Evolutionary conservation across 2,329 filamentous ascomycete species (phyloP).

Genomic region (Sclerotinia glacialis): DNA sequence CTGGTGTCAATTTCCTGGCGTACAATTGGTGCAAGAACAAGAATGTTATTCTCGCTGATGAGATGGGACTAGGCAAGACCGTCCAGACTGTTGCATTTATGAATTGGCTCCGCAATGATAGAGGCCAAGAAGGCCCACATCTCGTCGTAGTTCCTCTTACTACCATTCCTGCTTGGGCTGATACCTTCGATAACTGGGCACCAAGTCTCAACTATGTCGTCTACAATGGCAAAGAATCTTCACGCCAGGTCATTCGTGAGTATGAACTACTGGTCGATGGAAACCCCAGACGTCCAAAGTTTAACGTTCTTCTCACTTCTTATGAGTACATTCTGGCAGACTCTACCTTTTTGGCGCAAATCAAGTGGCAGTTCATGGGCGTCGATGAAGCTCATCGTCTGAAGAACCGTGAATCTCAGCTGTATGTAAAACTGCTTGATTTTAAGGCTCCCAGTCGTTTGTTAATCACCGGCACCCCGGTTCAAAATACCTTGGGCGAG

Average conservation of each 20-base stretch:
- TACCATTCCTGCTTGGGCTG: slow-evolving; percentile 96
- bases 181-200: slow-evolving; percentile 95
- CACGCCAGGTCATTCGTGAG: slow-evolving; percentile 83
- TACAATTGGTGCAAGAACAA: slow-evolving; percentile 94
- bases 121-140: slow-evolving; percentile 88
- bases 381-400: slow-evolving; percentile 96
- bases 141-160: slow-evolving; percentile 96
- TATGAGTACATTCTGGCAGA: slow-evolving; percentile 95
- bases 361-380: slow-evolving; percentile 97
- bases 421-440: slow-evolving; percentile 80
- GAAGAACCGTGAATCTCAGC: slow-evolving; percentile 92
- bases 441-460: slow-evolving; percentile 87
- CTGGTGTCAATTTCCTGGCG: slow-evolving; percentile 89
- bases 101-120: slow-evolving; percentile 90
- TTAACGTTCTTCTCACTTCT: slow-evolving; percentile 95
- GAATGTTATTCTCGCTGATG: slow-evolving; percentile 95
- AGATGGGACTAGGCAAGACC: slow-evolving; percentile 98
- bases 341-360: slow-evolving; percentile 75
- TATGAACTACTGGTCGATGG: slow-evolving; percentile 85
- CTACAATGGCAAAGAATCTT: slow-evolving; percentile 85
- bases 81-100: slow-evolving; percentile 97
- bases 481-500: slow-evolving; percentile 95
- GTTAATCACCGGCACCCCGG: slow-evolving; percentile 93
- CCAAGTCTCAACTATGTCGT: slow-evolving; percentile 96
- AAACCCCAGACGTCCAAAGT: slow-evolving; percentile 85